Percentiles rank a stretch among this genome's conserved stretches.
Conservation (phyloP, 2,329 filamentous ascomycete genomes). For the Aotearoamyces nothofagi region DNA sequence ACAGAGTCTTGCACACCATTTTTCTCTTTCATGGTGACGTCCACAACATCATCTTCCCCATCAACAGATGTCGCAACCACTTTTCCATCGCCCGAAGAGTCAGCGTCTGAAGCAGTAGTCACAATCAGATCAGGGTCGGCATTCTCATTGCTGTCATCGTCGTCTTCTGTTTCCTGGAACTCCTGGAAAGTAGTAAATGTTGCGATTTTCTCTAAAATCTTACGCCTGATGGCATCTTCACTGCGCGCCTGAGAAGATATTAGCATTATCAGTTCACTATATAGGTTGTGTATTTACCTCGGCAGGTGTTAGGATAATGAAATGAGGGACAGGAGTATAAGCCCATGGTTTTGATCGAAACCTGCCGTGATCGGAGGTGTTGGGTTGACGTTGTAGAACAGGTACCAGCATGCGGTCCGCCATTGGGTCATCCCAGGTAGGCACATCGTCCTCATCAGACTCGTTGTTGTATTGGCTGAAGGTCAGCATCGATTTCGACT, state of each 20-base stretch:
- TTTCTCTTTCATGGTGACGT: slow-evolving; percentile 69
- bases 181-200: slow-evolving; percentile 58
- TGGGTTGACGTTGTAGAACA: slow-evolving; percentile 44
- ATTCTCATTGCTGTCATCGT: slow-evolving; percentile 28
- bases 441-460: slow-evolving; percentile 29
- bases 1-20: slow-evolving; percentile 11
- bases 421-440: slow-evolving; percentile 40
- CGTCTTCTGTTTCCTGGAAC: slow-evolving; percentile 29
- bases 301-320: slow-evolving; percentile 59
- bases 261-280: slow-evolving; percentile 20
- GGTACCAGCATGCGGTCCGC: slow-evolving; percentile 57
- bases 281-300: slow-evolving; percentile 34
- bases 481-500: slow-evolving; percentile 32
- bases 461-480: slow-evolving; percentile 28
- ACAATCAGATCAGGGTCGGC: slow-evolving; percentile 55
- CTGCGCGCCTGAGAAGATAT: slow-evolving; percentile 26
- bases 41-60: slow-evolving; percentile 80
- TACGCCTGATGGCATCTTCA: slow-evolving; percentile 62
- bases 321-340: slow-evolving; percentile 33
- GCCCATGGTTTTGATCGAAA: slow-evolving; percentile 20
- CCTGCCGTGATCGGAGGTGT: slow-evolving; percentile 18
- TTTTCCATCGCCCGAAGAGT: slow-evolving; percentile 53
- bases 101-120: slow-evolving; percentile 45
- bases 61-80: slow-evolving; percentile 67
- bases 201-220: slow-evolving; percentile 61